A percentile compares a stretch with the other conserved stretches of the same genome.
Evolutionary conservation across 768 basidiomycete genomes (phyloP).

Genomic region (Suillus subalutaceus): DNA sequence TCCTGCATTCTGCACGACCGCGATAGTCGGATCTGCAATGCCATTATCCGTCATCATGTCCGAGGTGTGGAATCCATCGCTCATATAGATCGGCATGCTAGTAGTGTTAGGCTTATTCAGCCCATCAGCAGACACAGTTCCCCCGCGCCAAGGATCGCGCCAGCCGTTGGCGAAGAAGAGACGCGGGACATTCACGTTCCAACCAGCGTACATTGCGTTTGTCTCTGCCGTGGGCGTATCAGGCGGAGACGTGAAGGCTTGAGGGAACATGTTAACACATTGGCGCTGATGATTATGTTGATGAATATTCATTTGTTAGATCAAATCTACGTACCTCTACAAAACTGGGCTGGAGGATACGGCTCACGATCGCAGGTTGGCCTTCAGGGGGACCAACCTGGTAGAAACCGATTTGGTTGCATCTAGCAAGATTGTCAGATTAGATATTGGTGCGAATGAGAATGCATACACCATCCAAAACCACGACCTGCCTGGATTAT

Average conservation of each 20-base stretch:
- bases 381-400: slow-evolving; percentile 40
- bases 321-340: slow-evolving; percentile 24
- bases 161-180: slow-evolving; percentile 73
- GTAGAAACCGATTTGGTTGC: slow-evolving; percentile 67
- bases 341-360: slow-evolving; percentile 34
- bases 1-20: slow-evolving; percentile 54
- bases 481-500: slow-evolving; percentile 67
- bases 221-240: slow-evolving; percentile 45
- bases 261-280: slow-evolving; percentile 69
- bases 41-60: slow-evolving; percentile 50
- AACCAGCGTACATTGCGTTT: slow-evolving; percentile 60
- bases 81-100: slow-evolving; percentile 56
- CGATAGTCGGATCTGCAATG: slow-evolving; percentile 51
- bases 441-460: not conserved
- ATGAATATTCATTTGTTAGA: not conserved
- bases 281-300: slow-evolving; percentile 47
- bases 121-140: slow-evolving; percentile 63
- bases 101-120: slow-evolving; percentile 49
- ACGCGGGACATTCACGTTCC: slow-evolving; percentile 58
- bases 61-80: slow-evolving; percentile 71
- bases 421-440: slow-evolving; percentile 39
- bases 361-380: slow-evolving; percentile 38
- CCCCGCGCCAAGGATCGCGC: slow-evolving; percentile 71
- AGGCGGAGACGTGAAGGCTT: slow-evolving; percentile 52
- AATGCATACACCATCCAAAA: slow-evolving; percentile 63